Conservation (phyloP, 179 eudicot genomes). For the Monotropa hypopitys region DNA sequence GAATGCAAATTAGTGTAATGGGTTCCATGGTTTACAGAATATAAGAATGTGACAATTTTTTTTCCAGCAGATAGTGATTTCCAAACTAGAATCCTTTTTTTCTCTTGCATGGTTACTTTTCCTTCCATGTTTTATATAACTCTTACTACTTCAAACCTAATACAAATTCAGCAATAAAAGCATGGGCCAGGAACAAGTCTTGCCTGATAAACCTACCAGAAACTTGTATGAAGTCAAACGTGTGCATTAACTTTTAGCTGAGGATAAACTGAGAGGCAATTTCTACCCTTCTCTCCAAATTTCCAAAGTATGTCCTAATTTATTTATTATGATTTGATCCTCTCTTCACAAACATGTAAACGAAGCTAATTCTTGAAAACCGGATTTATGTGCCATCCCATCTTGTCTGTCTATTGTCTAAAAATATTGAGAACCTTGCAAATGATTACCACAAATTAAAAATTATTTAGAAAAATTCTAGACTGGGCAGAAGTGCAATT, state of each 20-base stretch:
- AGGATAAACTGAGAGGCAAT: neutral
- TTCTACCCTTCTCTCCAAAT: neutral
- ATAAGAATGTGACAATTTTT: neutral
- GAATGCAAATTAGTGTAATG: neutral
- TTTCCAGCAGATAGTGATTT: neutral
- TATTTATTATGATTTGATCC: too few species aligned
- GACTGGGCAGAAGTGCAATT: neutral
- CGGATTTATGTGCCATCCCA: neutral
- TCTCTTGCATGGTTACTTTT: neutral
- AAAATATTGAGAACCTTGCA: neutral
- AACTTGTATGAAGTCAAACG: neutral
- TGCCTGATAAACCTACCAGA: slow-evolving; percentile 11
- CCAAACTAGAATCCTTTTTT: neutral
- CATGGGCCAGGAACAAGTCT: slow-evolving; percentile 2
- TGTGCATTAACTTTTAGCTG: neutral
- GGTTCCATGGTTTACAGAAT: neutral
- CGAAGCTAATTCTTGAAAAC: neutral
- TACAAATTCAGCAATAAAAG: slow-evolving; percentile 3
- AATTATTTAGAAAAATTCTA: too few species aligned
- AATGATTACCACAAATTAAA: neutral
- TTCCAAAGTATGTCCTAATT: too few species aligned
- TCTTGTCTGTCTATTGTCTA: too few species aligned
- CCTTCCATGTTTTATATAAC: neutral
- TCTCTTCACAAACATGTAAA: neutral
- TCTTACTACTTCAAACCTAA: neutral